A percentile compares a stretch with the other conserved stretches of the same genome.
These are phyloP conservation scores for Lasiosphaeriaceae sp. DNA, from an alignment of 495 filamentous ascomycete species.

Conservation along the genomic window DNA sequence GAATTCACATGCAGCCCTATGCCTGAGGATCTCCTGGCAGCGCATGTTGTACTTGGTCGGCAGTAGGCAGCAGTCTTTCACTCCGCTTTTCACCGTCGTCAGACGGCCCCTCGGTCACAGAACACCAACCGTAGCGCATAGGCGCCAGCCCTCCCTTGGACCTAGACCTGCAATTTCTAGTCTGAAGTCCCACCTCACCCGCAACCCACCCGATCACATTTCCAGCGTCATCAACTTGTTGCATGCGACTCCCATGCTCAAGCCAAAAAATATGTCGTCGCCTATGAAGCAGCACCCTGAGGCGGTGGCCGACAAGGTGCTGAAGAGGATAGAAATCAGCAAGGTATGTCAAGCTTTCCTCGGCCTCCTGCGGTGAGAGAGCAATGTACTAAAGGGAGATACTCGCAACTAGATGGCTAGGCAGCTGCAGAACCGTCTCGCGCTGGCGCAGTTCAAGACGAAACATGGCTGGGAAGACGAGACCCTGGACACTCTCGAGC, in stretches of 20 bases:
- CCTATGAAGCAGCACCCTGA: slow-evolving; percentile 58
- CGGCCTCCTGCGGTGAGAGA: slow-evolving; percentile 3
- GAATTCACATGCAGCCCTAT: background rate
- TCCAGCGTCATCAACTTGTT: slow-evolving; percentile 14
- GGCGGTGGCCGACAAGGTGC: slow-evolving; percentile 64
- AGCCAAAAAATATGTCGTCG: slow-evolving; percentile 47
- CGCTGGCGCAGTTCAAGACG: slow-evolving; percentile 93
- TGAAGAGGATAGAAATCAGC: slow-evolving; percentile 73
- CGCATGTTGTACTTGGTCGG: background rate
- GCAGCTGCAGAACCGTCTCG: slow-evolving; percentile 85
- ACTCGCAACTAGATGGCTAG: slow-evolving; percentile 70
- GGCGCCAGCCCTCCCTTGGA: slow-evolving; percentile 35
- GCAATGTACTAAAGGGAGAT: background rate
- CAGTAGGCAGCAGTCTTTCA: background rate
- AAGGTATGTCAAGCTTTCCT: slow-evolving; percentile 54
- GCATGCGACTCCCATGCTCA: slow-evolving; percentile 16
- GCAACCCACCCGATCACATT: slow-evolving; percentile 18
- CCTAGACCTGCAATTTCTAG: slow-evolving; percentile 23
- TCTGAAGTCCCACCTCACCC: slow-evolving; percentile 15
- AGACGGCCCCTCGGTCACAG: slow-evolving; percentile 21
- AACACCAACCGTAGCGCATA: slow-evolving; percentile 13
- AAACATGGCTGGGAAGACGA: slow-evolving; percentile 84
- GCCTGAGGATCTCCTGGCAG: background rate
- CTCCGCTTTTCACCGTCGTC: background rate
- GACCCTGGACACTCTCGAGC: slow-evolving; percentile 69